Base-by-base conservation (phyloP, 768 basidiomycete genomes). In the Pulveroboletus ravenelii region DNA sequence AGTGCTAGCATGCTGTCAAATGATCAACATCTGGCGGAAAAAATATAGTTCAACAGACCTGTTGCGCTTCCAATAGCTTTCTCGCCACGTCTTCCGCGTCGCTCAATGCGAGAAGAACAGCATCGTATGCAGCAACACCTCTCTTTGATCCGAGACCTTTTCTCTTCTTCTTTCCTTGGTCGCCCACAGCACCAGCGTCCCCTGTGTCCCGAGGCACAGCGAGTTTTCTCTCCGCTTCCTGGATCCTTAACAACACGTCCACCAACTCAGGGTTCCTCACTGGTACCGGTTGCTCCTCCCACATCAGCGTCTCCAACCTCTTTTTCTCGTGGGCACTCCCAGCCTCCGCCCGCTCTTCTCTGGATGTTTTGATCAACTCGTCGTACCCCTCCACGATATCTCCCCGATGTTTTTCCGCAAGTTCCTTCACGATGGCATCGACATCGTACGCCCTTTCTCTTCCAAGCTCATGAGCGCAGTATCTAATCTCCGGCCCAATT, bases 221-320 rank as follows among this genome's bases (percentile, higher is more conserved):
- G 40, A 96, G 70, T 52, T 74, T 79, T 9, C 68, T 72, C 60
- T 93, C 80, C 1, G 87, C 89, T 15, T 85, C 81, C 61, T 94
- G 90, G 4, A 95, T 86, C 57, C 80, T 87, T 55, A 91, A 69
- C 48, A 96, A 71, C 29, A 89, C 88, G 60, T 87, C 89, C 41
- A 96, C 94, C 50, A 97, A 72, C 68, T 98, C 93, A 0, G 92
- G 91, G 61, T 87, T 93, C 47, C 94, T 79, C 40, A 96, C 78
- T 15, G 93, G 90, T 6, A 98, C 81, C 0, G 81, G 80, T 58
- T 86, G 78, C 6, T 81, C 91, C 54, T 93, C 92, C 90, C 93
- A 96, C 2, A 73, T 55, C 32, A 93, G 69, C 45, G 76, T 70
- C 45, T 71, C 72, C 49, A 95, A 72, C 64, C 75, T 81, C 64